phyloP scores from a whole-genome alignment of 1,284 basidiomycete species.

The Mycena citricolor region DNA sequence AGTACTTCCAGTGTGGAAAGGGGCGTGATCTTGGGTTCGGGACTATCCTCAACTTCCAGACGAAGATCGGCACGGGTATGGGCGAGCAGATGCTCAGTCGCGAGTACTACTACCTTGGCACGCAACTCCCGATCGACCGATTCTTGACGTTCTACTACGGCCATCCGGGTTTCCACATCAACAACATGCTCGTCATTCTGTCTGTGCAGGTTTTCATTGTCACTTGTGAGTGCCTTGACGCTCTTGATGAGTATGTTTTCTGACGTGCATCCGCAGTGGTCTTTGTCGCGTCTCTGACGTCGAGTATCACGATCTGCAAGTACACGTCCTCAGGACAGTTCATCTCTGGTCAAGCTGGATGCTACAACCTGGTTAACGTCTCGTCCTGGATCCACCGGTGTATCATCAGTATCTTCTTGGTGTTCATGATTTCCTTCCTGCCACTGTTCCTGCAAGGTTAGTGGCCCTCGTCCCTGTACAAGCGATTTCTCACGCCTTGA shows the following conservation, averaged over 20 bases:
- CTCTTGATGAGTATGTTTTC: slow-evolving; percentile 90
- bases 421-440: slow-evolving; percentile 93
- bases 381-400: slow-evolving; percentile 93
- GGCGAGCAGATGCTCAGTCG: slow-evolving; percentile 99
- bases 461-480: slow-evolving; percentile 27
- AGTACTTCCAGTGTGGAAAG: slow-evolving; percentile 99
- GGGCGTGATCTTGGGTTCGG: slow-evolving; percentile 99
- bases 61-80: slow-evolving; percentile 99
- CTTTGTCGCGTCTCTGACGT: slow-evolving; percentile 89
- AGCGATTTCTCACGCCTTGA: slow-evolving; percentile 42
- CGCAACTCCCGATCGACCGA: slow-evolving; percentile 96
- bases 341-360: slow-evolving; percentile 75
- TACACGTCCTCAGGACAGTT: slow-evolving; percentile 74
- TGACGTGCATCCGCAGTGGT: slow-evolving; percentile 58
- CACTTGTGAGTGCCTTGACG: slow-evolving; percentile 67
- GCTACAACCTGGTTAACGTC: slow-evolving; percentile 88
- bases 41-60: slow-evolving; percentile 99
- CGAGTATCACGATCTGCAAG: slow-evolving; percentile 74
- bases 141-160: slow-evolving; percentile 99
- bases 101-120: slow-evolving; percentile 99
- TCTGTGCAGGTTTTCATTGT: slow-evolving; percentile 93
- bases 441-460: slow-evolving; percentile 91
- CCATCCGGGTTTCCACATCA: slow-evolving; percentile 99
- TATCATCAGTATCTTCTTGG: slow-evolving; percentile 95
- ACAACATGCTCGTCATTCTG: slow-evolving; percentile 97